A percentile compares a stretch with the other conserved stretches of the same genome.
These are phyloP conservation scores for Borealophlyctis nickersoniae DNA, from an alignment of 192 early-diverging fungal genomes.

Conservation along the genomic window DNA sequence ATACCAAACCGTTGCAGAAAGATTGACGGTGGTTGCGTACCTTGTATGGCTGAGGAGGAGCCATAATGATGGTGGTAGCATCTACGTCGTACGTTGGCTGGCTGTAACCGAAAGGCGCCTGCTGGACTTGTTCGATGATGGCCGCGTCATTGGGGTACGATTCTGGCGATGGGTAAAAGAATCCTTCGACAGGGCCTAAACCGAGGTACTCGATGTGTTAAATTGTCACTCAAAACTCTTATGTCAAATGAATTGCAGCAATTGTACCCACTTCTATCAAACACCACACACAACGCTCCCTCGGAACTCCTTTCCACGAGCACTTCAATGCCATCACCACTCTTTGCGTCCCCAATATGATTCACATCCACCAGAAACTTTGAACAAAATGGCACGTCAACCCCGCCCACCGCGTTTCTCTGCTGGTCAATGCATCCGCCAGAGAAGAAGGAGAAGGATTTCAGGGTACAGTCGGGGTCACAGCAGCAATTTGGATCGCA, in stretches of 20 bases:
- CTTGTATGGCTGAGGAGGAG: neutral
- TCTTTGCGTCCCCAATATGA: too few species aligned
- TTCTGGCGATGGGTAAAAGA: slow-evolving; percentile 17
- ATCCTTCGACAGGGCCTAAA: slow-evolving; percentile 22
- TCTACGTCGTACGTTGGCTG: neutral
- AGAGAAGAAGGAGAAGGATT: neutral
- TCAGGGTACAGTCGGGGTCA: slow-evolving; percentile 20
- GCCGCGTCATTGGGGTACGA: slow-evolving; percentile 17
- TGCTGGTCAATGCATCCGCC: neutral
- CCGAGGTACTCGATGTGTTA: neutral
- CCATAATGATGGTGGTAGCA: neutral
- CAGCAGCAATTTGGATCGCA: slow-evolving; percentile 31
- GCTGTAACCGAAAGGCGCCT: slow-evolving; percentile 13
- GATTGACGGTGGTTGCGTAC: slow-evolving; percentile 3
- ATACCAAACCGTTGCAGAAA: neutral
- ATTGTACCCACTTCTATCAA: slow-evolving; percentile 9
- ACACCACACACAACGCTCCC: slow-evolving; percentile 17
- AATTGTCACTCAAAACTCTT: neutral
- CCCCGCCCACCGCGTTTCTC: too few species aligned
- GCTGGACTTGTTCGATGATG: slow-evolving; percentile 15
- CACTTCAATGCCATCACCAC: too few species aligned
- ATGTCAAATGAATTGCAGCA: neutral
- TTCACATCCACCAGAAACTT: too few species aligned
- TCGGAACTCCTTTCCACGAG: slow-evolving; percentile 5
- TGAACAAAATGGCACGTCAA: too few species aligned